Conservation (phyloP, 805 yeast species). For the Candida corydali region DNA sequence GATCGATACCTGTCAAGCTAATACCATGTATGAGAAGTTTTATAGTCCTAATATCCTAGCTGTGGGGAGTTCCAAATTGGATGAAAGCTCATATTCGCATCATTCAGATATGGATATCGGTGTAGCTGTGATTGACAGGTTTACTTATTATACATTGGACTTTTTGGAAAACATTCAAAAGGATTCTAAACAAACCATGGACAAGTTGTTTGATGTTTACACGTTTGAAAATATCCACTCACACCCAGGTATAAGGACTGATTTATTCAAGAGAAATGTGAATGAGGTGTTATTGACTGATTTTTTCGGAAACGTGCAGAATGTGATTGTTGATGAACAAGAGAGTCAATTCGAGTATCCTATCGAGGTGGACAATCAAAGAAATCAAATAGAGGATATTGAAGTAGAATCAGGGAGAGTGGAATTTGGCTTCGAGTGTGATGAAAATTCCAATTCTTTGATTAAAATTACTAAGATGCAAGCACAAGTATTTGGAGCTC, state of each 20-base stretch:
- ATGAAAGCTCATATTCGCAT: constrained; percentile 91
- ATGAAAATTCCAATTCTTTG: constrained; percentile 6
- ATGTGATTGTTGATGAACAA: constrained; percentile 58
- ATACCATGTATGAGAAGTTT: constrained; percentile 91
- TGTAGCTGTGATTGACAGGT: constrained; percentile 95
- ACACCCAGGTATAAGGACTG: constrained; percentile 88
- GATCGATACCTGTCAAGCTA: constrained; percentile 99
- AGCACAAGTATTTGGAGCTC: constrained; percentile 13
- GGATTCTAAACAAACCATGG: constrained; percentile 69
- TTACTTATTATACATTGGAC: constrained; percentile 87
- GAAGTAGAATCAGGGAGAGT: constrained; percentile 1
- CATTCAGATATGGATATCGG: constrained; percentile 95
- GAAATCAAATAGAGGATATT: not conserved
- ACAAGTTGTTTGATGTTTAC: constrained; percentile 80
- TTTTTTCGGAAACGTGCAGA: constrained; percentile 90
- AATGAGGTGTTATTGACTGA: constrained; percentile 78
- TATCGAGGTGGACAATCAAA: too few species aligned
- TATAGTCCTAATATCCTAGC: constrained; percentile 90
- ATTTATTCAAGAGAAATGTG: constrained; percentile 63
- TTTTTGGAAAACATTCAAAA: constrained; percentile 79
- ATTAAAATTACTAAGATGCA: constrained; percentile 12
- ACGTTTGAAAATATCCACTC: constrained; percentile 85
- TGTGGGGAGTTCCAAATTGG: constrained; percentile 85
- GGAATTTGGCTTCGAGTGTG: constrained; percentile 10
- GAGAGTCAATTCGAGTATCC: too few species aligned